Evolutionary conservation across 495 filamentous ascomycete genomes (phyloP), one percentile per base, ranked within the genome.

Genomic region (Aspergillus sparsus): DNA sequence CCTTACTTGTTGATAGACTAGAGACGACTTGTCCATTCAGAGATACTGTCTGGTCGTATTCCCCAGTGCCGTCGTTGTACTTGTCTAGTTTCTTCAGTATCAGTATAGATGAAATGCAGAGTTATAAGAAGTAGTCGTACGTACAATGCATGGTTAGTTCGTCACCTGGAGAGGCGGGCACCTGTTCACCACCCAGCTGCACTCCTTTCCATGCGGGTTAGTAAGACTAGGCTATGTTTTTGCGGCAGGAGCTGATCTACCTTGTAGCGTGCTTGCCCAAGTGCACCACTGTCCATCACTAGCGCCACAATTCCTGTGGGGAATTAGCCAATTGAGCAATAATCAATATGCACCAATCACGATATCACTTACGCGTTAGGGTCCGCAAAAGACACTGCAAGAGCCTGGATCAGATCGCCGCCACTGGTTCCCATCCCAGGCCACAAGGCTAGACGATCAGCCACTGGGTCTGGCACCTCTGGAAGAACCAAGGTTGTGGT

Each of bases 21-120:
- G 74, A 76, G 15, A 74, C 69, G 5, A 66, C 63, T 13, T 66
- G 54, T 27, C 72, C 69, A 55, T 75, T 74, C 44, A 75, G 60
- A 6, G 66, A 68, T n/a, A 77, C 72, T 0, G 71, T 72, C 62
- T 77, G 74, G 65, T 75, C 72, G 44, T 67, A 71, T 35, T 74
- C 66, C 52, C 63, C 49, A 13, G 69, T 77, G 52, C 55, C 57
- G 53, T 72, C 66, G 60, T 74, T 75, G 62, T 67, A 69, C 55
- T 72, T 72, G 64, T 75, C 70, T 74, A 31, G 27, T 11, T 45
- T 11, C 15, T 1, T 42, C 7, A n/a, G 42, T 2, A 11, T 63
- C 8, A 6, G 11, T 21, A 33, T 32, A 53, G 50, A 21, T 47
- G n/a, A 53, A 47, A 21, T 47, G 15, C 42, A 12, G 4, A 41